Evolutionary conservation across 139 green algal genomes (phyloP), one percentile per base, ranked within the genome.

Genomic region (Picochlorum sp.): DNA sequence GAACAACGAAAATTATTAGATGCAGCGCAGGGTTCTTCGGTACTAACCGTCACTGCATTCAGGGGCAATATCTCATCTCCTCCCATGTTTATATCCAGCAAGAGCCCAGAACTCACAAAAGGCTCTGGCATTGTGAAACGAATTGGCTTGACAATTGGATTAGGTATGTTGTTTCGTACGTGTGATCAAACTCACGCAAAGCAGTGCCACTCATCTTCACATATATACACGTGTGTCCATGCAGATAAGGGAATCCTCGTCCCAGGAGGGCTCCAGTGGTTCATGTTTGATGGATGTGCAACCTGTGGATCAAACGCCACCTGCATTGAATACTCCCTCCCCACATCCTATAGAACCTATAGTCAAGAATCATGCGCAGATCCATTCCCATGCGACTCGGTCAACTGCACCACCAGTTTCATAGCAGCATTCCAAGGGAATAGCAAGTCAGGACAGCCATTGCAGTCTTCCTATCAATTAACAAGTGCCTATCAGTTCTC

Each of bases 41-140:
- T 66, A 10, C 37, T 80, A 11, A 71, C 47, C 15, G 58, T 78
- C 18, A 38, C 82, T 3, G 71, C 76, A 20, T 83, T 83, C 69
- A 68, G 74, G 41, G 69, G 41, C 26, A 51, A 56, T 3, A 61
- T 69, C 28, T 49, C 71, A 5, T 75, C 62, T 21, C 71, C 81
- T 54, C 52, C 74, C 5, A 58, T 62, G 32, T 82, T 82, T 61
- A 61, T 81, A 11, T 23, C 57, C 18, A 73, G 59, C 44, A 58
- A 66, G 26, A 45, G 52, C 14, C 8, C 60, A 10, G 16, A 18
- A 2, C 26, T 61, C 11, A 82, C 58, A 30, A 18, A 47, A 3
- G 76, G 74, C 14, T 44, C 21, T 18, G 76, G 76, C 3, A 63
- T 73, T 32, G 75, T 74, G 11, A 38, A 71, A 24, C 41, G 64